phyloP scores from a whole-genome alignment of 2,329 filamentous ascomycete genomes.

The Cladobotryum protrusum region DNA sequence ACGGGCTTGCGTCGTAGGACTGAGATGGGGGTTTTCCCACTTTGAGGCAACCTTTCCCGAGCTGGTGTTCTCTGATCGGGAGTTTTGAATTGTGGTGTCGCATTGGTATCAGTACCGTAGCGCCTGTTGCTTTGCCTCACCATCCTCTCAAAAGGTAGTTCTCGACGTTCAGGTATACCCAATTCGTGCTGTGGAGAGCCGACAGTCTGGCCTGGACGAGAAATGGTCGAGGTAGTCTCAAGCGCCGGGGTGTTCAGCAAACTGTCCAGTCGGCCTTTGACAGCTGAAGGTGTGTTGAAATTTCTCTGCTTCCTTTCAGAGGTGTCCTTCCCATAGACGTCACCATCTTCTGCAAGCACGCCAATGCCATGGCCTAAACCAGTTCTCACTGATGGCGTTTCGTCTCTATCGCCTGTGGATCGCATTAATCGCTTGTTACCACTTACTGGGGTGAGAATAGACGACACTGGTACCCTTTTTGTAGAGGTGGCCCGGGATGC shows the following conservation, averaged over 20 bases:
- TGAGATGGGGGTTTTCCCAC: slow-evolving; percentile 16
- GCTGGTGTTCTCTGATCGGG: slow-evolving; percentile 14
- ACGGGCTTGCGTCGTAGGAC: slow-evolving; percentile 54
- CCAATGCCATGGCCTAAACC: slow-evolving; percentile 33
- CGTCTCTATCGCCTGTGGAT: slow-evolving; percentile 18
- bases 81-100: slow-evolving; percentile 10
- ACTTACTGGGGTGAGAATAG: slow-evolving; percentile 33
- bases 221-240: slow-evolving; percentile 10
- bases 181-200: slow-evolving; percentile 16
- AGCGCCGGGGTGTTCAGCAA: slow-evolving; percentile 27
- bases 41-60: slow-evolving; percentile 12
- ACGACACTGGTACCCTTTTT: slow-evolving; percentile 15
- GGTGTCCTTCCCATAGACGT: slow-evolving; percentile 18
- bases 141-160: slow-evolving; percentile 34
- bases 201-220: slow-evolving; percentile 17
- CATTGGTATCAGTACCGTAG: neutral
- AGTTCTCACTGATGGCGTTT: slow-evolving; percentile 14
- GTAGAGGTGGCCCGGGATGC: slow-evolving; percentile 3
- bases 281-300: slow-evolving; percentile 5
- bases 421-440: slow-evolving; percentile 25
- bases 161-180: slow-evolving; percentile 34
- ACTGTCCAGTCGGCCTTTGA: slow-evolving; percentile 26
- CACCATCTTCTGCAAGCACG: slow-evolving; percentile 45
- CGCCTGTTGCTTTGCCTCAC: slow-evolving; percentile 8
- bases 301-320: slow-evolving; percentile 3